Conservation (phyloP, 2,329 filamentous ascomycete species). For the Epichloe scottii region DNA sequence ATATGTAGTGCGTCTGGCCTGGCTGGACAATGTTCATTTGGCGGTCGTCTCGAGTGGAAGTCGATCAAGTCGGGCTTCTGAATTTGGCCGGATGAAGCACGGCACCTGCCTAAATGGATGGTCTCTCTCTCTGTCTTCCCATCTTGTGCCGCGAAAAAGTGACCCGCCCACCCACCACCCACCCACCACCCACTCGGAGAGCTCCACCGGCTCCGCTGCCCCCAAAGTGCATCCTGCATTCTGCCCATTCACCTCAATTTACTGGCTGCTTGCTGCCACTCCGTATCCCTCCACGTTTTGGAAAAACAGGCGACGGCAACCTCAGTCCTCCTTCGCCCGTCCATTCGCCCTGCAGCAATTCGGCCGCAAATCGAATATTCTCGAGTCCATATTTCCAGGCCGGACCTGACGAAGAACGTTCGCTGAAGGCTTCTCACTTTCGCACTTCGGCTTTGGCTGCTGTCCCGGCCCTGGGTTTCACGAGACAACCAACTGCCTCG, state of each 20-base stretch:
- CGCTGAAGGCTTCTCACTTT: not conserved
- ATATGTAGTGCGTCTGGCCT: no score
- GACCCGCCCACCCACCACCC: not conserved
- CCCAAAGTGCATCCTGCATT: not conserved
- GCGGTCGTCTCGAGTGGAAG: no score
- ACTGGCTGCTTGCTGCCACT: slow-evolving; percentile 1
- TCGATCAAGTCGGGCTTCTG: no score
- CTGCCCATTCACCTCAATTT: slow-evolving; percentile 3
- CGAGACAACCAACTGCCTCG: not conserved
- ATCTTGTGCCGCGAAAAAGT: not conserved
- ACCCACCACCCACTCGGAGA: slow-evolving; percentile 8
- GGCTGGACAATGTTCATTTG: no score
- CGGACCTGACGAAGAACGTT: not conserved
- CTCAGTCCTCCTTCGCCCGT: slow-evolving; percentile 1
- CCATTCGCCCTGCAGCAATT: not conserved
- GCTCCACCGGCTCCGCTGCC: slow-evolving; percentile 7
- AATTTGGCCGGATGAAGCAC: no score
- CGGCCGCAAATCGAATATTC: not conserved
- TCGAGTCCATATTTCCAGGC: not conserved
- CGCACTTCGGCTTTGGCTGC: not conserved
- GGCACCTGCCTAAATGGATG: no score
- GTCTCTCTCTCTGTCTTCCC: not conserved
- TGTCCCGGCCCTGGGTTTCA: not conserved
- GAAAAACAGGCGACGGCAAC: slow-evolving; percentile 6
- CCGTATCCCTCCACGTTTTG: slow-evolving; percentile 1